Evolutionary conservation across 768 basidiomycete species (phyloP).

Genomic region (Hygrocybe coccinea): DNA sequence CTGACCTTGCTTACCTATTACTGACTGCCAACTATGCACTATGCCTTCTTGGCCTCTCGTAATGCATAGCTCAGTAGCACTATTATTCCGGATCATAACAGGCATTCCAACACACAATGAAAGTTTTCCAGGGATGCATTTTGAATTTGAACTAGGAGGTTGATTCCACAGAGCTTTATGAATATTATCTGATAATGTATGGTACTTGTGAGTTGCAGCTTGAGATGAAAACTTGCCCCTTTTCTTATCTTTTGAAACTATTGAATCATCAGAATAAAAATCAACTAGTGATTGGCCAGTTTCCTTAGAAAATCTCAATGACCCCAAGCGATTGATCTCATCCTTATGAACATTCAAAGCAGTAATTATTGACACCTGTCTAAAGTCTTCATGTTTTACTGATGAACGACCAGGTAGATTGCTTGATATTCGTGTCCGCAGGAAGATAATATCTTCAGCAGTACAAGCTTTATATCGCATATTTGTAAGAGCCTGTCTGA

Average conservation of each 20-base stretch:
- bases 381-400: slow-evolving; percentile 20
- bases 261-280: slow-evolving; percentile 19
- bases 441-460: slow-evolving; percentile 32
- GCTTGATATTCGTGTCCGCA: slow-evolving; percentile 23
- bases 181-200: not conserved
- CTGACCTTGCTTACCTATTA: slow-evolving; percentile 11
- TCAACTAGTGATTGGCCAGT: slow-evolving; percentile 17
- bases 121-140: no score
- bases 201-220: no score
- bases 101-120: no score
- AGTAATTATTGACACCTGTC: slow-evolving; percentile 37
- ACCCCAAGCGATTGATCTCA: slow-evolving; percentile 31
- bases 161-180: no score
- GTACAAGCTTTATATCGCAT: slow-evolving; percentile 37
- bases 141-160: no score
- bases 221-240: not conserved
- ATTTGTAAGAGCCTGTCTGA: slow-evolving; percentile 18
- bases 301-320: slow-evolving; percentile 32
- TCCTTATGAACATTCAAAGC: slow-evolving; percentile 35
- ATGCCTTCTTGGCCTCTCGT: slow-evolving; percentile 29
- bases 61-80: slow-evolving; percentile 27
- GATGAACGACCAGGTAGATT: slow-evolving; percentile 1
- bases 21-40: slow-evolving; percentile 23
- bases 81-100: slow-evolving; percentile 25
- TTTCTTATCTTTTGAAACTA: no score